Conservation (phyloP, 2,329 filamentous ascomycete species). For the Exophiala sideris region DNA sequence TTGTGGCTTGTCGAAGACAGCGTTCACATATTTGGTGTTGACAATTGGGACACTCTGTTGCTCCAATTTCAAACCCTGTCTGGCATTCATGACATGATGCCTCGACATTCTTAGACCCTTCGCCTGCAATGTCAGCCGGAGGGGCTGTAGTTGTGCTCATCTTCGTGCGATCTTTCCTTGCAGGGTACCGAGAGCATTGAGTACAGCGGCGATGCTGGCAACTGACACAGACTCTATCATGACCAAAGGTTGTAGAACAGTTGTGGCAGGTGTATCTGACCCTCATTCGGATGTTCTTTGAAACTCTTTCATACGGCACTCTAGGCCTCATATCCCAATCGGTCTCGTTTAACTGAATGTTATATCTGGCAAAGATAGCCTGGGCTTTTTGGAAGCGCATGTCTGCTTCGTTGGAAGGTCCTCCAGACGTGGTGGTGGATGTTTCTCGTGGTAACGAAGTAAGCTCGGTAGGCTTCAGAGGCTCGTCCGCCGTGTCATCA, state of each 20-base stretch:
- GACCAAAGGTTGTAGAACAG: constrained; percentile 71
- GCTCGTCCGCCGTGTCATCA: constrained; percentile 10
- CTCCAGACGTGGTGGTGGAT: neutral
- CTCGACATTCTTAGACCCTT: constrained; percentile 2
- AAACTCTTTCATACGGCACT: constrained; percentile 37
- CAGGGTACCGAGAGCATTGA: constrained; percentile 72
- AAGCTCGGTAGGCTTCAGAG: neutral
- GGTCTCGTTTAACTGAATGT: constrained; percentile 41
- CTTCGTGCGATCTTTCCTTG: constrained; percentile 56
- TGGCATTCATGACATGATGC: constrained; percentile 25
- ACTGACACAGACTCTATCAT: constrained; percentile 67
- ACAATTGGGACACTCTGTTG: constrained; percentile 24
- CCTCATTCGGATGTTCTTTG: constrained; percentile 47
- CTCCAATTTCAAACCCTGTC: constrained; percentile 18
- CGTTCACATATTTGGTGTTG: constrained; percentile 25
- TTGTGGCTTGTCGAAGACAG: constrained; percentile 19
- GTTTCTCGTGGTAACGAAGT: neutral
- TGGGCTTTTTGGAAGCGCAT: constrained; percentile 44
- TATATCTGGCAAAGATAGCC: constrained; percentile 47
- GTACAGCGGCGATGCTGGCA: constrained; percentile 80
- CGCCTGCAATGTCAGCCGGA: neutral
- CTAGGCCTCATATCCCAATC: constrained; percentile 39
- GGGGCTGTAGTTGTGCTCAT: neutral
- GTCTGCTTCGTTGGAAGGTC: constrained; percentile 10
- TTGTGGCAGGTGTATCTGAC: constrained; percentile 67